Percentiles rank a stretch among this genome's conserved stretches.
Conservation (phyloP, 208 protist genomes). For the Naegleria fowleri region DNA sequence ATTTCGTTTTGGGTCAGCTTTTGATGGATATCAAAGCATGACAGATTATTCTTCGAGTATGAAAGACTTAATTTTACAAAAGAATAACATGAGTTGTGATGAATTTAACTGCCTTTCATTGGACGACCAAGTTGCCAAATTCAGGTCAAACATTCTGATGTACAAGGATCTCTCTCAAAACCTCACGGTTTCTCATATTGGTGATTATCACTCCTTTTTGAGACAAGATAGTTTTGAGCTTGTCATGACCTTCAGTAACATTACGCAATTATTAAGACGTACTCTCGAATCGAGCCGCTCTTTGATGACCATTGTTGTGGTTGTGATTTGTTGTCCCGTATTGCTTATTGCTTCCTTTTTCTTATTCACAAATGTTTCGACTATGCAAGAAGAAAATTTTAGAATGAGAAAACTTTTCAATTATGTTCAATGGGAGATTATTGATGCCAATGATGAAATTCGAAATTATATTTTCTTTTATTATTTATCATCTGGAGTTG, state of each 20-base stretch:
- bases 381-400: neutral
- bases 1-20: neutral
- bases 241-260: neutral
- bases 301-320: neutral
- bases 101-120: neutral
- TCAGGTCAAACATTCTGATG: neutral
- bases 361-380: neutral
- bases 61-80: neutral
- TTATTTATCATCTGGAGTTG: neutral
- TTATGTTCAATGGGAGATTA: neutral
- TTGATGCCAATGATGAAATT: neutral
- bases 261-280: neutral
- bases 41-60: neutral
- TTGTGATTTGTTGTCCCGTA: neutral
- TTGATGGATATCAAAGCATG: neutral
- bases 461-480: neutral
- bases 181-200: neutral
- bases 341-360: neutral
- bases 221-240: neutral
- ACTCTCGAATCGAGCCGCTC: neutral
- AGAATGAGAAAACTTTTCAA: neutral
- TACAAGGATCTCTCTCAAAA: neutral
- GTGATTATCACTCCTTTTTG: neutral
- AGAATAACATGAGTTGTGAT: neutral
- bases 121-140: neutral